These are phyloP conservation scores for Raphanus hybrid DNA, from an alignment of 441 rosid genomes.

Conservation along the genomic window DNA sequence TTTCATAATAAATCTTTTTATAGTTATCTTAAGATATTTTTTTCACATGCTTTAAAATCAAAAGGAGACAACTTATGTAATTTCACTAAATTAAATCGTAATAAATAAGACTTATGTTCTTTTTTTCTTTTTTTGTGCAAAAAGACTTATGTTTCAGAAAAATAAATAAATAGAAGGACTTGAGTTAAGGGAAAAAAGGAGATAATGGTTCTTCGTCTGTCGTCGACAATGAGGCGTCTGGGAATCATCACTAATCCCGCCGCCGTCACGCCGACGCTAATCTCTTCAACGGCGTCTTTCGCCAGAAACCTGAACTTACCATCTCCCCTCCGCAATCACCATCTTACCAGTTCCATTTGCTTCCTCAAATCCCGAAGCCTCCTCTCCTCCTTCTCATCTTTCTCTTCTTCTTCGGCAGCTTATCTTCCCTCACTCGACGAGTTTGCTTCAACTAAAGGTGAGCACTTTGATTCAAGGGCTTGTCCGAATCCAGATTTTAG, in stretches of 20 bases:
- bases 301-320: slow-evolving; percentile 32
- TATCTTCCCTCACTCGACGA: slow-evolving; percentile 42
- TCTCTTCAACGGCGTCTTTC: slow-evolving; percentile 42
- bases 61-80: too few species aligned
- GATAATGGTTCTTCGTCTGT: slow-evolving; percentile 41
- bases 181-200: background rate
- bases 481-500: background rate
- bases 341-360: slow-evolving; percentile 25
- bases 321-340: slow-evolving; percentile 9
- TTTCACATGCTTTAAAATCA: too few species aligned
- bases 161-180: background rate
- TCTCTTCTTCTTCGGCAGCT: slow-evolving; percentile 38
- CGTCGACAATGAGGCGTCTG: slow-evolving; percentile 59
- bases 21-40: too few species aligned
- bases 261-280: slow-evolving; percentile 24
- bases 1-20: too few species aligned
- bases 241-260: slow-evolving; percentile 40
- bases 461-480: background rate
- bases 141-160: too few species aligned
- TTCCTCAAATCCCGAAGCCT: slow-evolving; percentile 31
- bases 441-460: slow-evolving; percentile 40
- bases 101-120: too few species aligned
- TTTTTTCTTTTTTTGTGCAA: too few species aligned
- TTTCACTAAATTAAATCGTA: too few species aligned
- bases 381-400: slow-evolving; percentile 29